These are phyloP conservation scores for Chamaecyparis obtusa DNA, from an alignment of 75 land plant species.

Conservation along the genomic window DNA sequence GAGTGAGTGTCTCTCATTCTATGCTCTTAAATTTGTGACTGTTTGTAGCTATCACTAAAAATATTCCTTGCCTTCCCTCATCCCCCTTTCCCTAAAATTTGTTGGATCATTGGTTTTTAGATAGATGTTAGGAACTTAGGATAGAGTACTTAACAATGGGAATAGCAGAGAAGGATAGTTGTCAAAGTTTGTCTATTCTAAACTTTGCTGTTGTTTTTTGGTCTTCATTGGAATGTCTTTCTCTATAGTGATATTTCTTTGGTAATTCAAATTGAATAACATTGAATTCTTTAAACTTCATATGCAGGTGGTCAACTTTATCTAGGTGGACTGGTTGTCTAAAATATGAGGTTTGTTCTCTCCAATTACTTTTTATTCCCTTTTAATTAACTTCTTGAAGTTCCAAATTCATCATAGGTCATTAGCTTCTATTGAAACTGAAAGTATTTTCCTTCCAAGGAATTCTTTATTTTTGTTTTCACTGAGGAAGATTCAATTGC, in stretches of 20 bases:
- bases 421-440: neutral
- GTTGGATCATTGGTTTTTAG: neutral
- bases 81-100: neutral
- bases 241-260: neutral
- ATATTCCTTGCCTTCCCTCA: neutral
- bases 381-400: neutral
- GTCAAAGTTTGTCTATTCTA: neutral
- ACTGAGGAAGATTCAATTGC: no score
- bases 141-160: neutral
- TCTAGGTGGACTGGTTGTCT: slow-evolving; percentile 88
- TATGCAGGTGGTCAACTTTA: slow-evolving; percentile 73
- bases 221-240: neutral
- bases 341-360: slow-evolving; percentile 78
- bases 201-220: neutral
- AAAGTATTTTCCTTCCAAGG: neutral
- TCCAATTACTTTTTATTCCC: neutral
- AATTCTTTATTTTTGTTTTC: neutral
- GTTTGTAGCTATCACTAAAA: neutral
- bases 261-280: neutral
- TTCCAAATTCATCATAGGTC: neutral
- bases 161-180: neutral
- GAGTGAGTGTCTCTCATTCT: neutral
- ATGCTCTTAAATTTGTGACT: neutral
- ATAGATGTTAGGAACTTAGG: neutral
- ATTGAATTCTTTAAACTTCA: neutral